Evolutionary conservation across 2,329 filamentous ascomycete species (phyloP).

Genomic region (Graphiopsis chlorocephala): DNA sequence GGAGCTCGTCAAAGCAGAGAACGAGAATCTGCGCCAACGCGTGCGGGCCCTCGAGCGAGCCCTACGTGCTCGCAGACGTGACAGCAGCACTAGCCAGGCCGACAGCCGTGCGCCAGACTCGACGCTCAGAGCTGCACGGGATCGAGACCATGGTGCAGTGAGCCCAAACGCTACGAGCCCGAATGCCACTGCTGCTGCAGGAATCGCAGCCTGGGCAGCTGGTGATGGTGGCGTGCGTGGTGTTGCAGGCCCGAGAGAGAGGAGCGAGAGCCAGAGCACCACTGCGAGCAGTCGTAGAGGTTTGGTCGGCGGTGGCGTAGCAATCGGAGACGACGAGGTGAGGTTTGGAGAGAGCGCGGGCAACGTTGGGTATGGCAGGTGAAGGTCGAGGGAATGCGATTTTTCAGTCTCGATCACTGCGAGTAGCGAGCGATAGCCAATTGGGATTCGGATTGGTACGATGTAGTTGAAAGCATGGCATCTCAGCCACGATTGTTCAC

Average conservation of each 20-base stretch:
- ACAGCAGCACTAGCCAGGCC: slow-evolving; percentile 31
- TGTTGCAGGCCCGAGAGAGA: slow-evolving; percentile 35
- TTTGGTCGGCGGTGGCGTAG: slow-evolving; percentile 8
- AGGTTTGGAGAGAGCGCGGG: slow-evolving; percentile 38
- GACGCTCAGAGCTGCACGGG: not conserved
- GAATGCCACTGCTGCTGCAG: slow-evolving; percentile 12
- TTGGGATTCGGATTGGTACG: not conserved
- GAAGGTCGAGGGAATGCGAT: not conserved
- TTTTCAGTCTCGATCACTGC: not conserved
- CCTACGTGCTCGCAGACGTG: slow-evolving; percentile 35
- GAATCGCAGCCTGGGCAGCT: slow-evolving; percentile 31
- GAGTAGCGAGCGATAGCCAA: not conserved
- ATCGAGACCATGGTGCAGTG: not conserved
- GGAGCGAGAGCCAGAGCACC: slow-evolving; percentile 38
- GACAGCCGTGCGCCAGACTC: slow-evolving; percentile 18
- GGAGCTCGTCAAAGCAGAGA: slow-evolving; percentile 50
- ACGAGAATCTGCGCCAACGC: slow-evolving; percentile 46
- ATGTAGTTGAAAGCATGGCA: not conserved
- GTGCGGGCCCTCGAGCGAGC: slow-evolving; percentile 48
- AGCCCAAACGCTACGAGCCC: slow-evolving; percentile 6
- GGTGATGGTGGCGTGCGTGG: slow-evolving; percentile 31
- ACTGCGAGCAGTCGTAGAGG: slow-evolving; percentile 34
- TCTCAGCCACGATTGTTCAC: not conserved
- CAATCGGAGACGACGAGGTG: slow-evolving; percentile 32
- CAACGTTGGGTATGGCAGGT: slow-evolving; percentile 26